Evolutionary conservation across 1,284 basidiomycete genomes (phyloP), one percentile per base, ranked within the genome.

Genomic region (Wallemia ichthyophaga): DNA sequence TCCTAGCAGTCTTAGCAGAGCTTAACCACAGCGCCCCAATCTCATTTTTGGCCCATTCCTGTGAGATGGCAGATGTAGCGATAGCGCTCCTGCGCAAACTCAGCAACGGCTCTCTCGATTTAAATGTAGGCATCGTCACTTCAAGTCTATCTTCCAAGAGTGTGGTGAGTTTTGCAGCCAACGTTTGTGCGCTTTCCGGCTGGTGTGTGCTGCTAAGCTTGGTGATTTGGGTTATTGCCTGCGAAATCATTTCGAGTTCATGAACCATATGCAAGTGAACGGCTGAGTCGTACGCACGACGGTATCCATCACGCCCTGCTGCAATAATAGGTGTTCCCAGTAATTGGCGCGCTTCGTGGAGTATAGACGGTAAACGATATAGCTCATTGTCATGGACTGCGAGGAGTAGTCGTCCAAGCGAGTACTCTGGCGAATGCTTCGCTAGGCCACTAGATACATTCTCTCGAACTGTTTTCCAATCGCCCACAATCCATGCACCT

Each of bases 1-100:
- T 95, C 58, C 94, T 76, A 15, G 94, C 92, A 61, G 91, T 89
- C 68, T 94, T 96, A 19, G 91, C 83, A 60, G 85, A 95, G 21
- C 79, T 75, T 17, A 98, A 77, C 94, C 94, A 99, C 1, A 85
- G 79, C 58, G 77, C 76, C 1, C 86, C 84, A 31, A 89, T 78
- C 63, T 84, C 80, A 9, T 71, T 71, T 33, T 72, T 73, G 2
- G 27, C 25, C 55, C 55, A 56, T 21, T 9, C 55, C 55, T 56
- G 55, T n/a, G 55, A 26, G 9, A 19, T 15, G 19, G 55, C 55
- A 5, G 55, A 56, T 3, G 55, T 65, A 86, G 78, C 74, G 67
- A 94, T 85, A 0, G 85, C 87, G 1, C 85, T 85, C 58, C 94
- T 74, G 19, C 89, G 79, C 72, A 94, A 81, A 65, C 85, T 92